phyloP scores from a whole-genome alignment of 371 early-diverging fungal genomes.

The Capillidium rhysosporum region DNA sequence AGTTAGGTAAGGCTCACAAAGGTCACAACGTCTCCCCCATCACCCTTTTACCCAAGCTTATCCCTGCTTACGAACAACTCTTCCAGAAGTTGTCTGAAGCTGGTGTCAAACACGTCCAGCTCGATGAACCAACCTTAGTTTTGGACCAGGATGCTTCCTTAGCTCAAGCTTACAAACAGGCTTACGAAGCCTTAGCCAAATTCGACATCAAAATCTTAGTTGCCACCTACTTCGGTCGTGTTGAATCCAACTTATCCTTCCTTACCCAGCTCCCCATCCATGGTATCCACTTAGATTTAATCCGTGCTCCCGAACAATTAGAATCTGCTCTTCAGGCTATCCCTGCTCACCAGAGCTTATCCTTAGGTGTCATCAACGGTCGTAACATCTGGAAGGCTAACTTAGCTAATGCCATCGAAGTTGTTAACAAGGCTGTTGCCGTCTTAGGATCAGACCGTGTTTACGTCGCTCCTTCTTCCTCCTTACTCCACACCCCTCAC shows the following conservation, averaged over 20 bases:
- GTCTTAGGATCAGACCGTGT: conserved; percentile 50
- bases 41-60: conserved; percentile 38
- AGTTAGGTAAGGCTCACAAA: conserved; percentile 62
- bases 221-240: conserved; percentile 85
- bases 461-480: conserved; percentile 73
- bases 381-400: conserved; percentile 95
- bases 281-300: conserved; percentile 78
- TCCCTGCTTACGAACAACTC: conserved; percentile 61
- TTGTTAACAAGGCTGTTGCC: conserved; percentile 41
- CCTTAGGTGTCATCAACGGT: conserved; percentile 81
- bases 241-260: conserved; percentile 44
- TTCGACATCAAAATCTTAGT: conserved; percentile 47
- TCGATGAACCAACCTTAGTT: conserved; percentile 80
- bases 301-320: conserved; percentile 68
- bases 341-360: conserved; percentile 27
- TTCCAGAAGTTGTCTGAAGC: conserved; percentile 52
- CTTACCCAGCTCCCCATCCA: conserved; percentile 43
- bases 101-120: conserved; percentile 82
- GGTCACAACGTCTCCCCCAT: conserved; percentile 35
- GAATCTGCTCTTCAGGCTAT: conserved; percentile 35
- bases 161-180: conserved; percentile 24
- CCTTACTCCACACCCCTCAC: conserved; percentile 81
- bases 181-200: conserved; percentile 44
- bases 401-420: conserved; percentile 42
- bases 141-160: conserved; percentile 40